A percentile compares a stretch with the other conserved stretches of the same genome.
Evolutionary conservation across 2,329 filamentous ascomycete genomes (phyloP).

Genomic region (Apiospora malaysiana): DNA sequence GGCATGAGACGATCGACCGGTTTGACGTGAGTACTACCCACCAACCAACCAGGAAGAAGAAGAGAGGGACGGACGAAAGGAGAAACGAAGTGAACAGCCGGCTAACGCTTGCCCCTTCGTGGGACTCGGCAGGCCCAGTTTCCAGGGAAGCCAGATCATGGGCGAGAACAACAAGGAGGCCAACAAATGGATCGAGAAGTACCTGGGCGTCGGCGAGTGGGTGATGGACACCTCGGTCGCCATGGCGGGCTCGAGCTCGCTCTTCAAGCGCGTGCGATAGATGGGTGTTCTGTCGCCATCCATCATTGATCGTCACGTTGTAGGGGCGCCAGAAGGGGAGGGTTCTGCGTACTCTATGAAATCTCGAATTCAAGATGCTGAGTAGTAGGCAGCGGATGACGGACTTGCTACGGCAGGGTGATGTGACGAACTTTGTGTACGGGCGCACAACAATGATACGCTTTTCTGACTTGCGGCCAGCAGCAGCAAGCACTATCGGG

Average conservation of each 20-base stretch:
- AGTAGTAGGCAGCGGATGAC: background rate
- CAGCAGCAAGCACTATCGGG: slow-evolving; percentile 12
- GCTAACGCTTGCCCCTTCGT: slow-evolving; percentile 52
- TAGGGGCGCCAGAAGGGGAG: background rate
- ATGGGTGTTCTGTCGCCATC: background rate
- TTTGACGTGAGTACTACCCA: slow-evolving; percentile 78
- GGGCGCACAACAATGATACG: background rate
- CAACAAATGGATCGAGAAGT: slow-evolving; percentile 89
- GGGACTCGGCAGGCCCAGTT: slow-evolving; percentile 68
- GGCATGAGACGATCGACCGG: slow-evolving; percentile 98
- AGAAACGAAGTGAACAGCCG: slow-evolving; percentile 10
- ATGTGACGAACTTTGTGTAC: slow-evolving; percentile 15
- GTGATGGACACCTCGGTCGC: slow-evolving; percentile 98
- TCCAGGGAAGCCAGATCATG: slow-evolving; percentile 84
- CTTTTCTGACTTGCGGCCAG: slow-evolving; percentile 6
- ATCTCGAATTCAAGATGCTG: background rate
- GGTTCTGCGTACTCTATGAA: background rate
- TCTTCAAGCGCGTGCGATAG: slow-evolving; percentile 88
- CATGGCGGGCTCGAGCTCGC: slow-evolving; percentile 84
- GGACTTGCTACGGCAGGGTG: slow-evolving; percentile 1
- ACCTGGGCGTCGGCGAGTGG: slow-evolving; percentile 94
- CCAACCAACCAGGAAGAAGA: slow-evolving; percentile 21
- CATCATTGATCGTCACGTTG: background rate
- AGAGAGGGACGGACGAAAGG: background rate
- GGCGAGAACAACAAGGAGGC: slow-evolving; percentile 82